Evolutionary conservation across 768 basidiomycete genomes (phyloP), one percentile per base, ranked within the genome.

Genomic region (Trametes coccinea): DNA sequence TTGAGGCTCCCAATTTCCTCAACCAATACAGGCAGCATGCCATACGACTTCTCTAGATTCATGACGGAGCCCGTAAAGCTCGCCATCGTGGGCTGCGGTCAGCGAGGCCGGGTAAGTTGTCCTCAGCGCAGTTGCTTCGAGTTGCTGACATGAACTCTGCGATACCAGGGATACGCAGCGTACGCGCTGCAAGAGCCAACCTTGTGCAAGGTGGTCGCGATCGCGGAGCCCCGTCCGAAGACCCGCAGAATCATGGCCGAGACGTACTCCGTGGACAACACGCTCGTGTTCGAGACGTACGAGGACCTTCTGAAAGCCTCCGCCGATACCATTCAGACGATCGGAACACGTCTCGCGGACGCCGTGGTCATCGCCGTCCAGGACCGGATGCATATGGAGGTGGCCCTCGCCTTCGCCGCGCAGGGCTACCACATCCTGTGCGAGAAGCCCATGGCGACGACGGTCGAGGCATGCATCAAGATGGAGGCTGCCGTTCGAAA

Each of bases 391-490:
- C 93, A 95, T 68, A 77, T 80, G 29, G 87, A 90, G 61, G 87
- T 92, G 6, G 82, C 89, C 0, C 70, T 83, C 8, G 90, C 87
- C 0, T 93, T 93, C 75, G 87, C 87, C 0, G 80, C 79, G 44
- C 91, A 92, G 68, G 91, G 92, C 1, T 95, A 95, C 69, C 87
- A 93, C 67, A 90, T 95, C 58, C 79, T 95, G 22, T 95, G 93
- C 73, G 93, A 95, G 80, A 95, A 95, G 71, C 93, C 93, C 0
- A 92, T 95, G 89, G 90, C 92, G 0, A 93, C 90, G 4, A 83
- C 72, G 55, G 67, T 89, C 40, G 78, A 81, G 55, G 91, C 91
- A 64, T 90, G 93, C 61, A 71, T 95, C 51, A 79, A 77, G 71
- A 94, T 95, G 79, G 86, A 90, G 63, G 76, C 78, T 34, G 89